phyloP scores from a whole-genome alignment of 805 yeast genomes.

The Teunomyces lycoperdinae region DNA sequence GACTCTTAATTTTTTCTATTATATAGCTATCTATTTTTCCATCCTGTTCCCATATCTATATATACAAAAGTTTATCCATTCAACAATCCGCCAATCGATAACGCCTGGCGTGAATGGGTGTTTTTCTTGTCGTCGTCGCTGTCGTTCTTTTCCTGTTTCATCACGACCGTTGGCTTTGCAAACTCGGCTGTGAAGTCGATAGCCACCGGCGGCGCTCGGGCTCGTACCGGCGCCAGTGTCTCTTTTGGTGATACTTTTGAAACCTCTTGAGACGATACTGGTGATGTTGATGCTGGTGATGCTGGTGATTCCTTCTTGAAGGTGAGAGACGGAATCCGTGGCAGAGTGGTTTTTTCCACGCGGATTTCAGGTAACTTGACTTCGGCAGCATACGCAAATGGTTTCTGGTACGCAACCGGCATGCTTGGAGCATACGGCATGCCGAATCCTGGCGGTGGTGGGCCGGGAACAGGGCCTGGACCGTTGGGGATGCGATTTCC shows the following conservation, averaged over 20 bases:
- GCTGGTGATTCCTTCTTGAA: background rate
- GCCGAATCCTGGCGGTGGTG: constrained; percentile 24
- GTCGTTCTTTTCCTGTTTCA: constrained; percentile 7
- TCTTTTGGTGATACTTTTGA: no score
- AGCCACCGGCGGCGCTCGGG: constrained; percentile 17
- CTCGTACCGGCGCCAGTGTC: background rate
- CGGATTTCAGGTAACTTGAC: constrained; percentile 14
- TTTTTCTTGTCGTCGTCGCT: constrained; percentile 11
- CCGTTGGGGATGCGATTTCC: constrained; percentile 38
- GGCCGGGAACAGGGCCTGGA: constrained; percentile 43
- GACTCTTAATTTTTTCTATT: no score
- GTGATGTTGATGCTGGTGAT: background rate
- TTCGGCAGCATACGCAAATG: background rate
- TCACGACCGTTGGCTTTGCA: constrained; percentile 4
- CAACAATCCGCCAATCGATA: constrained; percentile 41
- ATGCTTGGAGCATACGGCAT: background rate
- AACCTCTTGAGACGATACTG: no score
- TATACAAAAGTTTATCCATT: constrained; percentile 18
- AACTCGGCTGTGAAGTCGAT: constrained; percentile 26
- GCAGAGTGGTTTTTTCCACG: background rate
- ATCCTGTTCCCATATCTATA: constrained; percentile 1
- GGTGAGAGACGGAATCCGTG: background rate
- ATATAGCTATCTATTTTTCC: background rate
- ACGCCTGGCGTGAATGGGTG: constrained; percentile 16
- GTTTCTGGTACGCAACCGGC: background rate